Conservation (phyloP, 1,284 basidiomycete species). For the Fereydounia khargensis region DNA sequence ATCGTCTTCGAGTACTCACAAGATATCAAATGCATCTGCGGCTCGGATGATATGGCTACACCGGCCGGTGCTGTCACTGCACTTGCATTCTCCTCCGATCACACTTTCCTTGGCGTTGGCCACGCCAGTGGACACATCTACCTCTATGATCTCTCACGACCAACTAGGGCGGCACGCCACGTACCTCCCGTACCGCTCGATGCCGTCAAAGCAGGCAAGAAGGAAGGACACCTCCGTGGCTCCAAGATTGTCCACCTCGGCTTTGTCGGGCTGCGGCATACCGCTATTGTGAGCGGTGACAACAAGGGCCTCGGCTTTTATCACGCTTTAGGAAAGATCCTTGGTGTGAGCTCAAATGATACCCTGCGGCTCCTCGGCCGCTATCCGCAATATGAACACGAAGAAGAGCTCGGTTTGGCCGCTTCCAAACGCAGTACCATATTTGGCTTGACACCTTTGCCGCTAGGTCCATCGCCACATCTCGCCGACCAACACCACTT, state of each 20-base stretch:
- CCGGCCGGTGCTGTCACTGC: constrained; percentile 80
- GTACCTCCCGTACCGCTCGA: constrained; percentile 71
- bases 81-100: constrained; percentile 85
- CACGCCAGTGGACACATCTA: constrained; percentile 82
- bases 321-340: constrained; percentile 87
- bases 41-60: constrained; percentile 66
- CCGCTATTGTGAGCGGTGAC: constrained; percentile 87
- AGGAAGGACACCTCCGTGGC: constrained; percentile 87
- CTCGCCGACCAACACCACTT: constrained; percentile 79
- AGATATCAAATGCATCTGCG: constrained; percentile 74
- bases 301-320: constrained; percentile 90
- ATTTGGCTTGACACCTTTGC: constrained; percentile 76
- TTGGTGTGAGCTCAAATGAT: constrained; percentile 93
- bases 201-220: constrained; percentile 73
- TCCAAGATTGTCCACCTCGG: constrained; percentile 80
- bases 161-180: constrained; percentile 64
- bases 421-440: constrained; percentile 61
- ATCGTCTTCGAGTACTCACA: constrained; percentile 85
- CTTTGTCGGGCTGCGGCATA: constrained; percentile 91
- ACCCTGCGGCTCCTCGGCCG: constrained; percentile 89
- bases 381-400: constrained; percentile 61
- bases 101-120: constrained; percentile 86
- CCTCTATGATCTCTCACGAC: constrained; percentile 77
- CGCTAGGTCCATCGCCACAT: constrained; percentile 74
- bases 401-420: constrained; percentile 16